phyloP scores from a whole-genome alignment of 2,329 filamentous ascomycete species.

The Didymella pinodella region DNA sequence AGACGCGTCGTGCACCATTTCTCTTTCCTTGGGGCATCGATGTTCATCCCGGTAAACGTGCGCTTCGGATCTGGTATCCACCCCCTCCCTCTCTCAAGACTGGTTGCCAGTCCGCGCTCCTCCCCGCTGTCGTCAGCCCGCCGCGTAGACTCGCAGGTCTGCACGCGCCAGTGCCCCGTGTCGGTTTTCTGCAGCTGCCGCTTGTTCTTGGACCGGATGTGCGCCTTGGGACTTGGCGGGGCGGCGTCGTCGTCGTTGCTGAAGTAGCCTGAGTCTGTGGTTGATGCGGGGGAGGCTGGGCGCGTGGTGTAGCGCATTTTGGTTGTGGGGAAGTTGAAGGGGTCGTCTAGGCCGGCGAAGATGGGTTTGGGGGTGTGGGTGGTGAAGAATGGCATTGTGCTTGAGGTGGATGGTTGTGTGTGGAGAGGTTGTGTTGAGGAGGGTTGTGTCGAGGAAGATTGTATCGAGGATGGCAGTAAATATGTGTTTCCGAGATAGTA shows the following conservation, averaged over 20 bases:
- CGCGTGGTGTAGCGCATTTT: slow-evolving; percentile 10
- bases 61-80: slow-evolving; percentile 34
- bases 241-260: slow-evolving; percentile 12
- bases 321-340: slow-evolving; percentile 14
- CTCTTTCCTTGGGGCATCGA: slow-evolving; percentile 1
- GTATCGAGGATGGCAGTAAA: too few relatives aligned
- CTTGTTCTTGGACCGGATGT: background rate
- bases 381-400: slow-evolving; percentile 14
- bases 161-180: slow-evolving; percentile 6
- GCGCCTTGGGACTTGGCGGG: slow-evolving; percentile 6
- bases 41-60: slow-evolving; percentile 24
- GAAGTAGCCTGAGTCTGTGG: slow-evolving; percentile 27
- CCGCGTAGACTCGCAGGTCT: slow-evolving; percentile 4
- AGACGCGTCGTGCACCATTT: slow-evolving; percentile 14
- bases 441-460: too few relatives aligned
- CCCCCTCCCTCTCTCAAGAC: background rate
- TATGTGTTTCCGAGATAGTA: background rate
- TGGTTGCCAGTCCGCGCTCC: too few relatives aligned
- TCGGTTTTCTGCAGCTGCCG: slow-evolving; percentile 1
- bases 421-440: too few relatives aligned
- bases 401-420: too few relatives aligned
- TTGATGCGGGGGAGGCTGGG: background rate
- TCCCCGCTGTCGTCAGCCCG: background rate
- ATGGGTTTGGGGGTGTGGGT: background rate
- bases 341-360: slow-evolving; percentile 20